Base-by-base conservation (phyloP, 2,329 filamentous ascomycete genomes). In the Herpomyces periplanetae region DNA sequence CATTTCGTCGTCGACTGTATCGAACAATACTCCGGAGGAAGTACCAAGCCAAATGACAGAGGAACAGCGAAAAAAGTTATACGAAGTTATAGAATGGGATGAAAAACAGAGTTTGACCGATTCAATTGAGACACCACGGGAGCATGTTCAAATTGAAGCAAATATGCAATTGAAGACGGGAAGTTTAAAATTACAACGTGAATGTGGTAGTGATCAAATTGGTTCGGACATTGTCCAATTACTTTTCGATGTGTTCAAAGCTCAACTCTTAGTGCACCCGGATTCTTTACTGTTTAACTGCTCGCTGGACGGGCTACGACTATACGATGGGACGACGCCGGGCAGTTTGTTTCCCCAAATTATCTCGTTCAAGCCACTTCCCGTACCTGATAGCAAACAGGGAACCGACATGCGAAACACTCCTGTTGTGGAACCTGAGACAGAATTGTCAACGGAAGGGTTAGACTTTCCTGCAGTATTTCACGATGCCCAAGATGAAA, bases 11-110 rank as follows among this genome's bases (percentile, higher is more conserved):
- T 51, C 58, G 1, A 31, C 41, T 12, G 31, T 35, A 14, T 39
- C 51, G 19, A 47, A 60, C 19, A 42, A 49, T 19, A 6, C 5
- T 8, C 50, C 64, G 15, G 47, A 64, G 17, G 48, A 58, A 3
- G 63, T 84, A 28, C 64, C 73, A 25, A 66, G 60, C 0, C 55
- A 69, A 23, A 85, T 96, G 49, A 84, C 68, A 0, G 80, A 96
- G 25, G 61, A 91, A 37, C 73, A 99, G 35, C 61, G 75, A 16
- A 71, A 91, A 35, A 75, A 96, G 38, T 51, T 99, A 5, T 96
- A 91, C 36, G 63, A 84, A 28, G 84, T 69, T 19, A 99, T 99
- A 30, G 80, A 91, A 31, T 99, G 75, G 60, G 68, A 96, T 25
- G 80, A 99, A 38, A 91, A 88, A 44, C 60, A 73, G 24, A 66